phyloP scores from a whole-genome alignment of 345 rosid genomes.

The Lumnitzera racemosa region DNA sequence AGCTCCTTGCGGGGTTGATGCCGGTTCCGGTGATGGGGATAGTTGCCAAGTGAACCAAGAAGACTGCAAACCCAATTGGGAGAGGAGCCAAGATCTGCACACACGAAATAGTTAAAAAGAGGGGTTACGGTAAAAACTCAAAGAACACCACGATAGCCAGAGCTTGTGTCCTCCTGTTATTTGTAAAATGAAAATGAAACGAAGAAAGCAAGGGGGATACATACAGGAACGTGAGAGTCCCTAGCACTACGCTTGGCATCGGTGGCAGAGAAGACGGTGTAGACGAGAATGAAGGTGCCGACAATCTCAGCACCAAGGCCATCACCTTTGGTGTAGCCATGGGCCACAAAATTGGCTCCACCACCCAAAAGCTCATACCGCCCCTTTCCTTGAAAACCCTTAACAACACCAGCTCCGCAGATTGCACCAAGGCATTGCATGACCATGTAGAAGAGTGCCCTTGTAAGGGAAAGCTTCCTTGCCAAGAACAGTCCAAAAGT shows the following conservation, averaged over 20 bases:
- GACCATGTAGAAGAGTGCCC: slow-evolving; percentile 53
- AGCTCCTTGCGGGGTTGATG: slow-evolving; percentile 69
- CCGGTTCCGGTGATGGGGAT: slow-evolving; percentile 70
- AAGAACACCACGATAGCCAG: background rate
- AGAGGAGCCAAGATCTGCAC: slow-evolving; percentile 65
- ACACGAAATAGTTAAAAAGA: no score
- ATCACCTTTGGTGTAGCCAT: slow-evolving; percentile 58
- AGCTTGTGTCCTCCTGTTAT: no score
- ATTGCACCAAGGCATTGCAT: slow-evolving; percentile 74
- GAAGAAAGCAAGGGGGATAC: background rate
- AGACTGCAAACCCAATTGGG: slow-evolving; percentile 66
- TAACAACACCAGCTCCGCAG: slow-evolving; percentile 70
- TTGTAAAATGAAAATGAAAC: no score
- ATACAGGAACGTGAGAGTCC: slow-evolving; percentile 76
- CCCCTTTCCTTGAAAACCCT: slow-evolving; percentile 33
- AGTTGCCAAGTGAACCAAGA: slow-evolving; percentile 68
- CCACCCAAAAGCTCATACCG: slow-evolving; percentile 28
- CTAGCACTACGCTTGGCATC: slow-evolving; percentile 75
- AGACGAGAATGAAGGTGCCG: slow-evolving; percentile 65
- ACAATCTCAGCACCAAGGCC: slow-evolving; percentile 72
- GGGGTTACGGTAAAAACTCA: background rate
- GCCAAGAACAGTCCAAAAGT: slow-evolving; percentile 57
- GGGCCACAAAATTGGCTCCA: slow-evolving; percentile 53
- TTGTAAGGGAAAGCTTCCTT: slow-evolving; percentile 59
- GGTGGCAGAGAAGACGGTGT: slow-evolving; percentile 71